phyloP scores from a whole-genome alignment of 495 filamentous ascomycete genomes.

The Aspergillus baeticus region DNA sequence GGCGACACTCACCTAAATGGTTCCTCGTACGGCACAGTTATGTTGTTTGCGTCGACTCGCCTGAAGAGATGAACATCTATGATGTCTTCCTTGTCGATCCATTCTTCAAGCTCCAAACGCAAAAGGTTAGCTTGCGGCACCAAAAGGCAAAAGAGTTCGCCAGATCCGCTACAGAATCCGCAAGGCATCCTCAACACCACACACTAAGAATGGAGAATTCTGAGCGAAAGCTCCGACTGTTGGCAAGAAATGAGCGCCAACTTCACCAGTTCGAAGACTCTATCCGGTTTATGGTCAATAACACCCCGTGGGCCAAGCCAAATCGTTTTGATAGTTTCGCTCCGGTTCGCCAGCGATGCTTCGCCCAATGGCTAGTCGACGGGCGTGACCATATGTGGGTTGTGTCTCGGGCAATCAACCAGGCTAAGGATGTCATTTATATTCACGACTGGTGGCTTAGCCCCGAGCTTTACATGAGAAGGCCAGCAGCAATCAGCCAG shows the following conservation, averaged over 20 bases:
- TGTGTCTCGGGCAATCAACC: conserved; percentile 92
- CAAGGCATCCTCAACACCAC: conserved; percentile 77
- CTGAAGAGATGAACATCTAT: conserved; percentile 98
- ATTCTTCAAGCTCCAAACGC: conserved; percentile 74
- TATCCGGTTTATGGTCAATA: conserved; percentile 76
- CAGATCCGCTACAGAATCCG: conserved; percentile 57
- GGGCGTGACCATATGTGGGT: conserved; percentile 99
- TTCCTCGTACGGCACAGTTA: conserved; percentile 98
- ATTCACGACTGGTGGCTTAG: conserved; percentile 99
- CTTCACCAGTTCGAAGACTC: conserved; percentile 92
- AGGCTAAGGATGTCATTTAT: conserved; percentile 97
- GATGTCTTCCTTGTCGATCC: conserved; percentile 95
- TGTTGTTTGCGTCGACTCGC: conserved; percentile 94
- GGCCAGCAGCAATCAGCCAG: conserved; percentile 94
- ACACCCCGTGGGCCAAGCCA: conserved; percentile 73
- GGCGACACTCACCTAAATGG: conserved; percentile 89
- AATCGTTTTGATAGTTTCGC: conserved; percentile 95
- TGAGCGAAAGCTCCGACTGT: conserved; percentile 84
- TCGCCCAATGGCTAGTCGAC: conserved; percentile 97
- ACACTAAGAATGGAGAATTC: conserved; percentile 79
- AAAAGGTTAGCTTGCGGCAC: conserved; percentile 56
- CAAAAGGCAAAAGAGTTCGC: conserved; percentile 67
- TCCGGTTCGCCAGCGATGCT: conserved; percentile 79
- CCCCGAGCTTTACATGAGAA: conserved; percentile 92
- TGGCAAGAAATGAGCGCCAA: conserved; percentile 87